phyloP scores from a whole-genome alignment of 164 flowering plant genomes.

The Taxillus chinensis region DNA sequence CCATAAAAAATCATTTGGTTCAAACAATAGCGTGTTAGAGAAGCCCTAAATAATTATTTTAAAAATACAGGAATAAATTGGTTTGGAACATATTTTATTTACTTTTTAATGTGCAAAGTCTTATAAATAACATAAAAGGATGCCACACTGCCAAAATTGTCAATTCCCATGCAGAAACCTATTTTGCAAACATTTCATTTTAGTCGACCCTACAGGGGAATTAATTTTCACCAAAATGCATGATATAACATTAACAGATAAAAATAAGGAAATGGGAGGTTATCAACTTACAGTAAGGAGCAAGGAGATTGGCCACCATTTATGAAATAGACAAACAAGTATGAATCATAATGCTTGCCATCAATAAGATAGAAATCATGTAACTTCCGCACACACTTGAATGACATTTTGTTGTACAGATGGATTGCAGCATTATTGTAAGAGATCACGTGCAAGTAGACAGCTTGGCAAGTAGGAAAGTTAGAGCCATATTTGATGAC shows the following conservation, averaged over 20 bases:
- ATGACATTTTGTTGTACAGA: slow-evolving; percentile 78
- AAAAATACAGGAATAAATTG: too few species aligned
- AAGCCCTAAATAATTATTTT: too few species aligned
- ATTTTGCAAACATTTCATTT: background rate
- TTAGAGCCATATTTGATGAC: slow-evolving; percentile 71
- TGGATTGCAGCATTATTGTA: slow-evolving; percentile 79
- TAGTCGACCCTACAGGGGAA: background rate
- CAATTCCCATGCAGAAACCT: too few species aligned
- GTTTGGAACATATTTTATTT: too few species aligned
- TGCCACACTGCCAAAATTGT: too few species aligned
- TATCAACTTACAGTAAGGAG: slow-evolving; percentile 75
- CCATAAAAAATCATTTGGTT: too few species aligned
- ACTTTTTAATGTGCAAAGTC: too few species aligned
- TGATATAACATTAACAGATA: background rate
- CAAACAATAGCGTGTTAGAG: too few species aligned
- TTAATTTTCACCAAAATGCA: background rate
- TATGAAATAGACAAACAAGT: slow-evolving; percentile 71
- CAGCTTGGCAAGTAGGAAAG: slow-evolving; percentile 63
- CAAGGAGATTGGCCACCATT: slow-evolving; percentile 93
- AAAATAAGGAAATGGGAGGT: background rate
- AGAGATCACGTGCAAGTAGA: slow-evolving; percentile 87
- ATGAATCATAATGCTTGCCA: slow-evolving; percentile 79
- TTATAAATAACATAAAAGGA: too few species aligned
- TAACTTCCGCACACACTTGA: slow-evolving; percentile 63
- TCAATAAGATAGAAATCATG: slow-evolving; percentile 64